Evolutionary conservation across 2,329 filamentous ascomycete genomes (phyloP).

Genomic region (Neoascochyta sp.): DNA sequence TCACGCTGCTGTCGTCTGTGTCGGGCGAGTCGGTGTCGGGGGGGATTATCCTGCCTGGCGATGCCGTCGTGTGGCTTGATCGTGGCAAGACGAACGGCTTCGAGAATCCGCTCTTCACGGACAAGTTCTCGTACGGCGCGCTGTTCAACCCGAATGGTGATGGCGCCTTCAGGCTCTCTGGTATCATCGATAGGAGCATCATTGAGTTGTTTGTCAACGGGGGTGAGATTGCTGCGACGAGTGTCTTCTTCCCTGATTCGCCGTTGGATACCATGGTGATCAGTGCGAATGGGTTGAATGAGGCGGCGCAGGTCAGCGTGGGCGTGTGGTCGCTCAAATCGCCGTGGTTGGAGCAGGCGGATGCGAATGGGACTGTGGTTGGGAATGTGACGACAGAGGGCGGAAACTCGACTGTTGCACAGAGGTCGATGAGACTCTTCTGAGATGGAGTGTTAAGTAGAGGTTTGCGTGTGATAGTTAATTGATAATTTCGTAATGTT

Average conservation of each 20-base stretch:
- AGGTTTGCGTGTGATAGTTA: too few species aligned
- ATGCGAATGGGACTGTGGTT: conserved; percentile 28
- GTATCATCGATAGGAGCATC: conserved; percentile 53
- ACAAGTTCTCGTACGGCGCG: conserved; percentile 47
- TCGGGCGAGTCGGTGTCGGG: conserved; percentile 50
- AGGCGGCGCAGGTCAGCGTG: conserved; percentile 38
- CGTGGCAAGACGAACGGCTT: conserved; percentile 50
- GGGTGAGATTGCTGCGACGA: conserved; percentile 50
- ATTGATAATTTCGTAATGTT: too few species aligned
- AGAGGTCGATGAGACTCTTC: conserved; percentile 1
- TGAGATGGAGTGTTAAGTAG: too few species aligned
- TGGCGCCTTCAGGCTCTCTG: conserved; percentile 44
- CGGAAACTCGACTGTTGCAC: conserved; percentile 1
- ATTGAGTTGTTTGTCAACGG: conserved; percentile 55
- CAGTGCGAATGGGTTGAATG: conserved; percentile 32
- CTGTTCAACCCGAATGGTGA: conserved; percentile 18
- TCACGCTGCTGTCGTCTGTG: conserved; percentile 51
- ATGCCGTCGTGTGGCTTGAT: conserved; percentile 46
- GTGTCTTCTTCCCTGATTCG: conserved; percentile 50
- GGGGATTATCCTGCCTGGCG: conserved; percentile 48
- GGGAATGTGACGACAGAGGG: conserved; percentile 32
- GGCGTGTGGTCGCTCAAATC: conserved; percentile 40
- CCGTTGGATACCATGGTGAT: conserved; percentile 39
- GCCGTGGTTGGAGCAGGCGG: conserved; percentile 34
- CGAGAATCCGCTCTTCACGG: conserved; percentile 54